A percentile compares a stretch with the other conserved stretches of the same genome.
phyloP scores from a whole-genome alignment of 306 rosid species.

The Citrullus mucosospermus region DNA sequence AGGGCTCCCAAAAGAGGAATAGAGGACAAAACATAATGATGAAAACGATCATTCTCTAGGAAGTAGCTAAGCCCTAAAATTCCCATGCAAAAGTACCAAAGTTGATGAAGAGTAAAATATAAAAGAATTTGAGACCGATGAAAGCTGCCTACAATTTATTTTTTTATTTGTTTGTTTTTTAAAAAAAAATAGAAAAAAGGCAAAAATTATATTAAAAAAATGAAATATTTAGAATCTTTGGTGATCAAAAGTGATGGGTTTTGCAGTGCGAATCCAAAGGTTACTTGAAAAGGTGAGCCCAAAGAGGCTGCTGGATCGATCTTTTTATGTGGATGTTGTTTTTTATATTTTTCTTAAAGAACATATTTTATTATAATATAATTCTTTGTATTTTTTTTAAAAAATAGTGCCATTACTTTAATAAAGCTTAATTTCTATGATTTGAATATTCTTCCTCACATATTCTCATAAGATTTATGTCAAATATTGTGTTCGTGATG shows the following conservation, averaged over 20 bases:
- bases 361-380: neutral
- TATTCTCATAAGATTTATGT: neutral
- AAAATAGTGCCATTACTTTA: constrained; percentile 1
- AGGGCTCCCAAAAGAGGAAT: constrained; percentile 41
- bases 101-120: neutral
- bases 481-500: neutral
- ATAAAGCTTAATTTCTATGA: neutral
- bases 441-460: neutral
- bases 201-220: constrained; percentile 9
- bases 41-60: constrained; percentile 18
- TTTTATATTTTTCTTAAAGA: neutral
- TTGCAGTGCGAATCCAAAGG: constrained; percentile 57
- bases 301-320: neutral
- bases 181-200: no score
- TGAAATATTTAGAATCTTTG: constrained; percentile 48
- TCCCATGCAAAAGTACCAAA: constrained; percentile 35
- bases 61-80: constrained; percentile 12
- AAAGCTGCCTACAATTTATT: neutral
- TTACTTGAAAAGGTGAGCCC: constrained; percentile 74
- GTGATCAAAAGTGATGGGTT: constrained; percentile 48
- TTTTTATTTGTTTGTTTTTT: no score
- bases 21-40: constrained; percentile 28
- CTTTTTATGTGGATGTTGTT: neutral
- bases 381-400: neutral
- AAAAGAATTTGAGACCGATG: constrained; percentile 5